A percentile compares a stretch with the other conserved stretches of the same genome.
Evolutionary conservation across 2,329 filamentous ascomycete genomes (phyloP).

Genomic region (Dothideomycetes sp.): DNA sequence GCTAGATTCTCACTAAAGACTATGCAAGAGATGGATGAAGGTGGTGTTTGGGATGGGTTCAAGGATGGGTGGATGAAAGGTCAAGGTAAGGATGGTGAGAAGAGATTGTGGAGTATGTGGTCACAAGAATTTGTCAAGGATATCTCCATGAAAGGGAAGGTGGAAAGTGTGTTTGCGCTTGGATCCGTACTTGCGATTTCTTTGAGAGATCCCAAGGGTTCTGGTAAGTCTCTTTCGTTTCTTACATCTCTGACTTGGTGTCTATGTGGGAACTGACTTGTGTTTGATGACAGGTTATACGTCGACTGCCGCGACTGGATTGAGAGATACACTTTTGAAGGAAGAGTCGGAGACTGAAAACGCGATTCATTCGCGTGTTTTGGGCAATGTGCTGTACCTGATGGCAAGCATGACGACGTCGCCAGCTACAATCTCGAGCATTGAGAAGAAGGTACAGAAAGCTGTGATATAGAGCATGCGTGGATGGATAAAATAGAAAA

Average conservation of each 20-base stretch:
- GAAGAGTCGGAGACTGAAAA: conserved; percentile 25
- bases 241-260: neutral
- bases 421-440: conserved; percentile 30
- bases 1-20: conserved; percentile 56
- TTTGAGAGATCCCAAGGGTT: conserved; percentile 40
- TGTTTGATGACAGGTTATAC: conserved; percentile 43
- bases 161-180: conserved; percentile 62
- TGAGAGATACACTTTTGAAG: conserved; percentile 42
- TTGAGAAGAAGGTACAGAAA: conserved; percentile 34
- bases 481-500: too few relatives aligned
- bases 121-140: conserved; percentile 48
- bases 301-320: conserved; percentile 44
- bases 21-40: conserved; percentile 50
- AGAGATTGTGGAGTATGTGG: conserved; percentile 62
- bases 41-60: conserved; percentile 49
- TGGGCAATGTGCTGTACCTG: conserved; percentile 53
- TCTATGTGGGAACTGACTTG: neutral
- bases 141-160: conserved; percentile 47
- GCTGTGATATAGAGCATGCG: conserved; percentile 20
- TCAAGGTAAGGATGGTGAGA: neutral
- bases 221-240: conserved; percentile 33
- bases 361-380: conserved; percentile 49
- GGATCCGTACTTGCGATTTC: conserved; percentile 65
- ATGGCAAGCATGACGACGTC: conserved; percentile 49
- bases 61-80: conserved; percentile 38